Evolutionary conservation across 202 grass and related monocot genomes (phyloP), one percentile per base, ranked within the genome.

Genomic region (Schoenoplectus triqueter): DNA sequence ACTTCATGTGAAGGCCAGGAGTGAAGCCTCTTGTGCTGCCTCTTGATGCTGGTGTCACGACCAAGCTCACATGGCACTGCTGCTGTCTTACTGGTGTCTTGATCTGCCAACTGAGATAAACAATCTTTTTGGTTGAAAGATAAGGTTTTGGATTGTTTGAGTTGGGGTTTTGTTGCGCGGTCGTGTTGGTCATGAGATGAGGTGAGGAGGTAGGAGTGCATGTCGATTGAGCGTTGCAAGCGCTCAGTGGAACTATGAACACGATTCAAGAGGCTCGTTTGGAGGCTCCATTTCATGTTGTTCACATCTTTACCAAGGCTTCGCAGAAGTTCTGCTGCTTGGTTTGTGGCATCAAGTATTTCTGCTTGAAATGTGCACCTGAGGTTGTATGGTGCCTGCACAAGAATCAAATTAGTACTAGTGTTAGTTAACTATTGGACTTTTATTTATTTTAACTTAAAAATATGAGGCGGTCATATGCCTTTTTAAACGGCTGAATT

Each of bases 191-290:
- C 73, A 22, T 85, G 63, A 80, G 44, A 78, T 75, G 85, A 59
- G n/a, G 89, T 92, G 69, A 97, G 90, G 59, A 97, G 88, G 83
- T 92, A 97, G 14, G 94, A 93, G 64, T 92, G 94, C 69, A 92
- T 6, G 84, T 90, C 88, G 59, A 97, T 85, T 19, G 94, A 97
- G 10, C 54, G 91, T 71, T 97, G 94, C 31, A 93, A 88, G 39
- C 85, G 88, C 84, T 93, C 88, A 0, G 80, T 90, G 22, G 91
- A 93, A 67, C 78, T 83, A 86, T 97, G 91, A 72, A 97, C 86
- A 18, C 80, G 89, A 59, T 90, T 97, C 48, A 97, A 87, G 2
- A 97, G 84, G 80, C 47, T 92, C 31, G 67, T 87, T 42, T 97
- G 89, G 44, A 93, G 86, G 64, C 45, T 89, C 86, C 87, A 88